Percentiles rank a stretch among this genome's conserved stretches.
Evolutionary conservation across 495 filamentous ascomycete species (phyloP).

Genomic region (Hypomontagnella monticulosa): DNA sequence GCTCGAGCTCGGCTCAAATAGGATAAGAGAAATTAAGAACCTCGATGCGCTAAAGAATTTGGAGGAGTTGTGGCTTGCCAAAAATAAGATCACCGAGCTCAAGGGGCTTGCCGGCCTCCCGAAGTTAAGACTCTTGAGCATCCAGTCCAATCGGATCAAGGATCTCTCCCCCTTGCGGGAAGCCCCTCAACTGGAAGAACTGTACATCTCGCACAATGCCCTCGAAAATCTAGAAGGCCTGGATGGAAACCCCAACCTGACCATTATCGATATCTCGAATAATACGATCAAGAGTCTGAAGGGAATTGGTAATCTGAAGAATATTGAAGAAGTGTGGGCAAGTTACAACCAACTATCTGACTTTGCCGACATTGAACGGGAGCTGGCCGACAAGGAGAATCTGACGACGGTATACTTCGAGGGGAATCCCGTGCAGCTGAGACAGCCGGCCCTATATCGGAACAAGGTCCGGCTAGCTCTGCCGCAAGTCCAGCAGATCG

Average conservation of each 20-base stretch:
- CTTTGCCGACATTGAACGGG: constrained; percentile 84
- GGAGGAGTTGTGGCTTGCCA: constrained; percentile 94
- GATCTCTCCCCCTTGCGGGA: constrained; percentile 76
- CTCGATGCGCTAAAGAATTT: constrained; percentile 77
- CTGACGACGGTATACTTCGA: constrained; percentile 97
- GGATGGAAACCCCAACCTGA: constrained; percentile 73
- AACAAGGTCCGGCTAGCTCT: constrained; percentile 91
- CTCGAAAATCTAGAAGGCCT: constrained; percentile 80
- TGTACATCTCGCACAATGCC: constrained; percentile 99
- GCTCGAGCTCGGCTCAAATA: constrained; percentile 90
- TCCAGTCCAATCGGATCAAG: constrained; percentile 96
- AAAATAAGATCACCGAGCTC: constrained; percentile 95
- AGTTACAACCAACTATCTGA: constrained; percentile 83
- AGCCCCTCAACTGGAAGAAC: constrained; percentile 85
- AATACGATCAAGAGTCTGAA: constrained; percentile 82
- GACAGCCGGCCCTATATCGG: constrained; percentile 79
- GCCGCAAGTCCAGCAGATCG: constrained; percentile 89
- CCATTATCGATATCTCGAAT: constrained; percentile 87
- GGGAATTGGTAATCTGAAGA: constrained; percentile 71
- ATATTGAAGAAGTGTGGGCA: constrained; percentile 93
- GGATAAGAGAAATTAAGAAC: constrained; percentile 89
- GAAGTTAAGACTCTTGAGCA: constrained; percentile 88
- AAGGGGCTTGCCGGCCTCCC: constrained; percentile 74
- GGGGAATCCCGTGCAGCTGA: constrained; percentile 88
- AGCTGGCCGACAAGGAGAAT: constrained; percentile 78